A percentile compares a stretch with the other conserved stretches of the same genome.
Conservation (phyloP, 257 asterid species). For the Przewalskia tangutica region DNA sequence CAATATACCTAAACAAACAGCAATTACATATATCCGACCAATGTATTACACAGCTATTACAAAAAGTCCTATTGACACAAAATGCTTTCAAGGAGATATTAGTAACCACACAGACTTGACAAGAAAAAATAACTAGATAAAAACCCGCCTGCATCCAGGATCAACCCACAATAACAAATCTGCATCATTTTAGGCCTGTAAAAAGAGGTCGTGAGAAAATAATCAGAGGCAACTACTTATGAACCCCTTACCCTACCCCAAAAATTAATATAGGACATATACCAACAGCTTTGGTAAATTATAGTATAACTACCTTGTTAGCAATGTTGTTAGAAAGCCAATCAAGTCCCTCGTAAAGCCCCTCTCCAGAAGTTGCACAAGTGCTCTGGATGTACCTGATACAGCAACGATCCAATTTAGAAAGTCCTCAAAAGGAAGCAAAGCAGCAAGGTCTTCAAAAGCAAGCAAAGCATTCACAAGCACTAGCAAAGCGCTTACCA, state of each 20-base stretch:
- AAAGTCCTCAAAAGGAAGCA: background rate
- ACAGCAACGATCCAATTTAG: background rate
- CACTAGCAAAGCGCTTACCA: conserved; percentile 30
- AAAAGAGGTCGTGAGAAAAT: background rate
- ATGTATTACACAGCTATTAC: background rate
- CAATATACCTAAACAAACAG: conserved; percentile 4
- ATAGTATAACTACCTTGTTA: conserved; percentile 47
- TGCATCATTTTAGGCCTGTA: conserved; percentile 46
- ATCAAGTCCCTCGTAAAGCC: conserved; percentile 81
- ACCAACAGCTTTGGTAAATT: background rate
- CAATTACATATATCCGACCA: conserved; percentile 5
- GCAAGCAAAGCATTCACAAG: background rate
- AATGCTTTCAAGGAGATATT: background rate
- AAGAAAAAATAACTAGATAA: conserved; percentile 24
- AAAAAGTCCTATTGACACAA: conserved; percentile 3
- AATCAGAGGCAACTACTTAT: background rate
- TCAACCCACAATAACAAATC: conserved; percentile 25
- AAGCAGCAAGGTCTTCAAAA: background rate
- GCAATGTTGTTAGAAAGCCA: conserved; percentile 90
- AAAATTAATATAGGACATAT: no score
- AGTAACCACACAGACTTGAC: conserved; percentile 9
- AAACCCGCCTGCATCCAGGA: conserved; percentile 45
- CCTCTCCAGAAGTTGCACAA: conserved; percentile 92
- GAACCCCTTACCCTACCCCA: background rate
- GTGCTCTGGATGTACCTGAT: conserved; percentile 90